Base-by-base conservation (phyloP, 805 yeast species). In the Torulaspora quercuum region DNA sequence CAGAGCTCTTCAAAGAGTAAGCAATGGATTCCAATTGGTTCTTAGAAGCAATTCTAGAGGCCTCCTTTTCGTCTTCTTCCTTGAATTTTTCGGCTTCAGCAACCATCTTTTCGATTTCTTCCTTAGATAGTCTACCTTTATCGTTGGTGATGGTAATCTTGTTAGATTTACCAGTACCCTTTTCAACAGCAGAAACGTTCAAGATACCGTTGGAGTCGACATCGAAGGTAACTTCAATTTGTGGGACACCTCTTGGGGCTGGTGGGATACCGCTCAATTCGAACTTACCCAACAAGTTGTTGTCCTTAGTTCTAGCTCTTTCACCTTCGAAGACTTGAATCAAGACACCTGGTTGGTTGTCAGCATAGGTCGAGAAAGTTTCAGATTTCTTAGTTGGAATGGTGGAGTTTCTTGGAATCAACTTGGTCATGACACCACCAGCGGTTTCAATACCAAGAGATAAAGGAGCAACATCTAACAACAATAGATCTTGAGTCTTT, bases 351-450 rank as follows among this genome's bases (percentile, higher is more conserved):
- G 97, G 97, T 76, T 90, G 98, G 84, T 90, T 89, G 71, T 90
- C 97, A 61, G 96, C 92, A 69, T 86, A 87, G 57, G 98, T 90
- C 50, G 97, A 88, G 88, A 90, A 90, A 53, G 82, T 81, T 77
- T 89, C 96, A 39, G 97, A 88, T 76, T 90, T 90, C 82, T 89
- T 90, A 67, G 96, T 85, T 73, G 98, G 98, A 57, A 90, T 88
- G 49, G 97, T 89, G 44, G 97, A 83, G 84, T 90, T 90, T 78
- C 98, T 84, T 74, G 96, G 95, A 61, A 90, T 90, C 73, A 90
- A 84, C 74, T 87, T 87, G 70, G 97, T 89, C 95, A 90, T 89
- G 72, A 89, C 92, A 82, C 97, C 97, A 80, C 98, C 97, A 67
- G 97, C 95, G 61, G 97, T 90, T 77, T 90, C 97, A 70, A 90